These are phyloP conservation scores for Chaetomium cochliodes DNA, from an alignment of 495 filamentous ascomycete species.

Conservation along the genomic window DNA sequence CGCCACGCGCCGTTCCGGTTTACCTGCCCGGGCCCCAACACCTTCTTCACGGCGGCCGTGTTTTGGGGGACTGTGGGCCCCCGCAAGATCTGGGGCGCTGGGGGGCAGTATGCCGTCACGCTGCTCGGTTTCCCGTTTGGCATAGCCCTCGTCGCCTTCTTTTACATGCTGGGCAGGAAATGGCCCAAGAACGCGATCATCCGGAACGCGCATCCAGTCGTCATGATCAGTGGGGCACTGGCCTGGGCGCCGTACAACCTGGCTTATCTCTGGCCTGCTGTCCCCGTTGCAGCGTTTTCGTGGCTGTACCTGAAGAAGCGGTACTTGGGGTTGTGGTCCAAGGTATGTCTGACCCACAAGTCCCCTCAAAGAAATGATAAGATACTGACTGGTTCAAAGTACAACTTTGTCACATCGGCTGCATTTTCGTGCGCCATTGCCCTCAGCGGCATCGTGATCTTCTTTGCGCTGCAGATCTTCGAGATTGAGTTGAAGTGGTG, in stretches of 20 bases:
- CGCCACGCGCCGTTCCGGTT: slow-evolving; percentile 41
- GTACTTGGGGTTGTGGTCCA: slow-evolving; percentile 43
- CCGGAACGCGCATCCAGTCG: slow-evolving; percentile 43
- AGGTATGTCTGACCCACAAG: slow-evolving; percentile 29
- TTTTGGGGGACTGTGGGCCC: slow-evolving; percentile 49
- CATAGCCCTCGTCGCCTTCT: slow-evolving; percentile 33
- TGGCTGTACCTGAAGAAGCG: slow-evolving; percentile 42
- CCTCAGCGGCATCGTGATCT: slow-evolving; percentile 42
- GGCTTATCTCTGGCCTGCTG: slow-evolving; percentile 41
- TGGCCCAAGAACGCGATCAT: slow-evolving; percentile 37
- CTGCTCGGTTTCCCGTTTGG: slow-evolving; percentile 44
- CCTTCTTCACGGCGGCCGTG: slow-evolving; percentile 47
- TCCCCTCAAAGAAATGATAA: neutral
- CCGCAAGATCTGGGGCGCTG: slow-evolving; percentile 42
- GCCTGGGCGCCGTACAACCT: slow-evolving; percentile 43
- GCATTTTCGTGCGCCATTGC: slow-evolving; percentile 42
- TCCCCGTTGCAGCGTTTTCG: slow-evolving; percentile 40
- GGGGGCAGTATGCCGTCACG: slow-evolving; percentile 40
- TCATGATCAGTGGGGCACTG: slow-evolving; percentile 39
- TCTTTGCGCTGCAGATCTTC: slow-evolving; percentile 41
- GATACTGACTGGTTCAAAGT: slow-evolving; percentile 25
- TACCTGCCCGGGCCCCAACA: slow-evolving; percentile 44
- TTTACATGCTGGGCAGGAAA: slow-evolving; percentile 34
- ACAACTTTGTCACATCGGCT: slow-evolving; percentile 46
- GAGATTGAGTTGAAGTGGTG: slow-evolving; percentile 43